Conservation (phyloP, 139 green algal genomes). For the Picochlorum sp. region DNA sequence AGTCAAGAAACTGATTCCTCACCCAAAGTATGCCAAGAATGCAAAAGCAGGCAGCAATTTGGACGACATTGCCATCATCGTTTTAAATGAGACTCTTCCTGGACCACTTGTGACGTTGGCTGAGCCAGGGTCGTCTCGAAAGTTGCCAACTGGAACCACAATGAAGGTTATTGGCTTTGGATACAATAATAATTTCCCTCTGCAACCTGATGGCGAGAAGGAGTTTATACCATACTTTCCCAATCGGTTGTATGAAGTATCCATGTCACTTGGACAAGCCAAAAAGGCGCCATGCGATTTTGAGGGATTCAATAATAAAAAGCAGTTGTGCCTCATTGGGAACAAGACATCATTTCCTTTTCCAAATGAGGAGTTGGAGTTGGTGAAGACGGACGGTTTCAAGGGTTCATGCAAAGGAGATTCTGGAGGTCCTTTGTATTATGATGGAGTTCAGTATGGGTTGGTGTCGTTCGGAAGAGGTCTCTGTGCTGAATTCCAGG, state of each 20-base stretch:
- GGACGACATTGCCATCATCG: not conserved
- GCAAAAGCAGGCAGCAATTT: not conserved
- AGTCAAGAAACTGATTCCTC: not conserved
- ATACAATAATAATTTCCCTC: not conserved
- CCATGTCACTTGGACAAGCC: not conserved
- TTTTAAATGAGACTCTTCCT: not conserved
- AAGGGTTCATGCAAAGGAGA: not conserved
- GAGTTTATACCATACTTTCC: conserved; percentile 1
- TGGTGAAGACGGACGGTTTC: not conserved
- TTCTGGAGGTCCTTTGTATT: conserved; percentile 1
- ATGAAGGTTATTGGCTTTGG: not conserved
- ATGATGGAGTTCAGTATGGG: conserved; percentile 1
- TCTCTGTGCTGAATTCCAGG: not conserved
- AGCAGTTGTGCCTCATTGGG: not conserved
- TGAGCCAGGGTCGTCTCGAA: not conserved
- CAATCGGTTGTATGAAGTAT: not conserved
- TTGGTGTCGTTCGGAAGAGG: not conserved
- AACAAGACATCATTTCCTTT: not conserved
- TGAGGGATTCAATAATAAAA: not conserved
- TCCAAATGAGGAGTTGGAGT: not conserved
- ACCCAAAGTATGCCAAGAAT: conserved; percentile 7
- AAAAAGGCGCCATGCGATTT: not conserved
- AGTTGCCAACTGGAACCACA: not conserved
- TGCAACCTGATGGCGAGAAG: not conserved
- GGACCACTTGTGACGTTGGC: not conserved